phyloP scores from a whole-genome alignment of 2,329 filamentous ascomycete genomes.

The Lojkania enalia region DNA sequence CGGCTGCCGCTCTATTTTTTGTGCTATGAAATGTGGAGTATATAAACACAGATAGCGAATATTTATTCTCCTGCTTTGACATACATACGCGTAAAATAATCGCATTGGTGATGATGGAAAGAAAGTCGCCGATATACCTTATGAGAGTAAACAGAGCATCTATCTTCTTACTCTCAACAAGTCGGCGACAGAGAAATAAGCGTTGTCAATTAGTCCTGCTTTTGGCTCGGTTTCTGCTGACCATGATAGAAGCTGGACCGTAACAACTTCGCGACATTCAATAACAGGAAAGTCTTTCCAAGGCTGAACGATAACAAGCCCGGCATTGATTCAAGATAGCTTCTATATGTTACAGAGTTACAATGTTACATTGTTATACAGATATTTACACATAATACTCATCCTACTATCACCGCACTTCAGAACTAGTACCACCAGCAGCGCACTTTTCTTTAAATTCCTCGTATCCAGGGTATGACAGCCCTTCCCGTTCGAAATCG shows the following conservation, averaged over 20 bases:
- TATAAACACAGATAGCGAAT: neutral
- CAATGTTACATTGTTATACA: too few relatives aligned
- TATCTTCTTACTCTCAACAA: constrained; percentile 39
- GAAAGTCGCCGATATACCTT: constrained; percentile 27
- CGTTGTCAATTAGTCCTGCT: constrained; percentile 45
- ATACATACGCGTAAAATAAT: neutral
- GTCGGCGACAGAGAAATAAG: constrained; percentile 44
- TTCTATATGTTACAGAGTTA: too few relatives aligned
- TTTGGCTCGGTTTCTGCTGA: constrained; percentile 16
- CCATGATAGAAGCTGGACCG: constrained; percentile 34
- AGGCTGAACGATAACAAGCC: too few relatives aligned
- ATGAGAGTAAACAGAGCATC: constrained; percentile 30
- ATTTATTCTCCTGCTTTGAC: neutral
- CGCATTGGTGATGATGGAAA: neutral
- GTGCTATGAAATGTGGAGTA: too few relatives aligned
- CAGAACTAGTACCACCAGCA: too few relatives aligned
- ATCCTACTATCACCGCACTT: too few relatives aligned
- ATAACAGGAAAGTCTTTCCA: too few relatives aligned
- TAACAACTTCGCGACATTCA: constrained; percentile 44
- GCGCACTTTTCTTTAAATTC: constrained; percentile 22
- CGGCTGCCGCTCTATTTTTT: too few relatives aligned
- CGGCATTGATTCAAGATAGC: too few relatives aligned
- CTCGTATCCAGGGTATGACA: constrained; percentile 57
- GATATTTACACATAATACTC: too few relatives aligned
- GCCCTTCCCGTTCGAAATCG: constrained; percentile 52